Evolutionary conservation across 129 eudicot species (phyloP), one percentile per base, ranked within the genome.

Genomic region (Helianthus tuberosus): DNA sequence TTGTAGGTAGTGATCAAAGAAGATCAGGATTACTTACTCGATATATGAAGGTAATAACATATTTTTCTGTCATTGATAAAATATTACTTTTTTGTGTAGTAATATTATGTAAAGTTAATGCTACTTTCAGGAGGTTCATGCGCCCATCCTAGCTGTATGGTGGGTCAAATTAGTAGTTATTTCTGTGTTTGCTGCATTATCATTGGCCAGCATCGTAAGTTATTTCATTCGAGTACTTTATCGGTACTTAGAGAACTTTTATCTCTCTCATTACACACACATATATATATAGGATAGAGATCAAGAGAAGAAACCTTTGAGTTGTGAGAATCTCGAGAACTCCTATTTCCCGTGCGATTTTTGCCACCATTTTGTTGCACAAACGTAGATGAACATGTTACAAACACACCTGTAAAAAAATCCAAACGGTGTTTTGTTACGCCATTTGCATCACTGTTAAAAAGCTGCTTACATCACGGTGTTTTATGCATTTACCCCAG

Each of bases 141-240:
- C 96, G 54, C 97, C 96, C 49, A 77, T 95, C 70, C 87, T 95
- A 65, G 87, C 83, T 69, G 27, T 83, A 44, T 95, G 99, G 99
- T 84, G 80, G 71, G 94, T 95, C 46, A 95, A 91, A 81, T 72
- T 91, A 17, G 77, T 81, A 15, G 99, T 95, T 6, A 69, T 95
- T 38, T 70, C 84, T 76, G 78, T 83, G 49, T 95, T 95, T 75
- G 82, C 84, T 70, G 99, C 92, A 75, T 75, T 95, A 68, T 76
- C 96, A 44, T 77, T 95, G 83, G 97, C 99, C 67, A 91, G 99
- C 85, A 95, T 95, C 27, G 99, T 95, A 89, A 85, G 97, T 81
- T 54, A 51, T 64, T 20, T 36, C 8, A 44, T 72, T 55, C 44
- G 41, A 79, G 17, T 46, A 48, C 43, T 54, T 20, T 51, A 39